These are phyloP conservation scores for Neurospora terricola DNA, from an alignment of 495 filamentous ascomycete species.

Conservation along the genomic window DNA sequence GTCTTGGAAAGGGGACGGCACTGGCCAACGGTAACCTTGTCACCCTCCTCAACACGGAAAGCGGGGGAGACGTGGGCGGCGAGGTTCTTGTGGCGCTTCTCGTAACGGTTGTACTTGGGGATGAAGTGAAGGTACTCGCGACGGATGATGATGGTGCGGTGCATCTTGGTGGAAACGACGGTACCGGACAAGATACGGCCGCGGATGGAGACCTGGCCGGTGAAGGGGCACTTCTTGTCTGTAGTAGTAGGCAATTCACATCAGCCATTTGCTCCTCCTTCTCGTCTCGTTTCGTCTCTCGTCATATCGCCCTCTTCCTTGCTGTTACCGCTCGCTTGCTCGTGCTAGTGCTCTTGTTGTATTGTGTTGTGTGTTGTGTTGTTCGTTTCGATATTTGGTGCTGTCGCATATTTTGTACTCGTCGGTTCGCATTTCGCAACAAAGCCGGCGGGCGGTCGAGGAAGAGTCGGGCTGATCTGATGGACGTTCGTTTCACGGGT, in stretches of 20 bases:
- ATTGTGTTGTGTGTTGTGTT: neutral
- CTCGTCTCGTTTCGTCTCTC: neutral
- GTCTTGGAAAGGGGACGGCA: constrained; percentile 98
- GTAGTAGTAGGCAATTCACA: constrained; percentile 11
- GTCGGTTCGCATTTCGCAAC: neutral
- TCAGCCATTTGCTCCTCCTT: neutral
- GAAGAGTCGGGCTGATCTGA: neutral
- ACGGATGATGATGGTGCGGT: constrained; percentile 97
- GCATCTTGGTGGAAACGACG: constrained; percentile 99
- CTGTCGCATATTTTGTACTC: neutral
- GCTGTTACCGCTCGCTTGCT: neutral
- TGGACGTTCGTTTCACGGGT: constrained; percentile 1
- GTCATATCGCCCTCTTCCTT: neutral
- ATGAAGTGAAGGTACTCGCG: constrained; percentile 99
- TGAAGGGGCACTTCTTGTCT: constrained; percentile 99
- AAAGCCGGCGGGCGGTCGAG: neutral
- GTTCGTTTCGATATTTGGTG: neutral
- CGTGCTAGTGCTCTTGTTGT: neutral
- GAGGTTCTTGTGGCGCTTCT: constrained; percentile 99
- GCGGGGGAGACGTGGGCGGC: constrained; percentile 96
- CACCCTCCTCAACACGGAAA: constrained; percentile 99
- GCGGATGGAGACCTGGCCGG: constrained; percentile 93
- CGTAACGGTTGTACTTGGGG: constrained; percentile 97
- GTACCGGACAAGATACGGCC: constrained; percentile 99
- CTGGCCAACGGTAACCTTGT: constrained; percentile 97